Base-by-base conservation (phyloP, 192 early-diverging fungal species). In the Entophlyctis luteolus region DNA sequence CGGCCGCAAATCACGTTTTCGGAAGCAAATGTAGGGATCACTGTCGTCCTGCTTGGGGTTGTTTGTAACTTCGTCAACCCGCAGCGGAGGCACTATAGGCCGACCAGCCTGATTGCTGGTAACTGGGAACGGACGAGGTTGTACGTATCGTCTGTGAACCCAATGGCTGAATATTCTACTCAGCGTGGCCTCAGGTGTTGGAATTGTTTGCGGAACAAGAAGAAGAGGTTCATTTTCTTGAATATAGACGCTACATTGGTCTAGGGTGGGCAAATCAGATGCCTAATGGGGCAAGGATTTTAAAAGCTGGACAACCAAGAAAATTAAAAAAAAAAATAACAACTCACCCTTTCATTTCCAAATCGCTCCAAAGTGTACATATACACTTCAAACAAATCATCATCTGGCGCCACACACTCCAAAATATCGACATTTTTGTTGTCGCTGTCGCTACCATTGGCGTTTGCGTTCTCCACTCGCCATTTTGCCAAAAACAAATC, bases 1-100 rank as follows among this genome's bases (percentile, higher is more conserved):
- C 1, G 60, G 60, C 65, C 91, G 91, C 55, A 93, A 85, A 73
- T 99, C 96, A 58, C 96, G 88, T 47, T 90, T 89, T 53, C 96
- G 89, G 83, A 99, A 99, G 71, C 96, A 99, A 22, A 96, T 86
- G 72, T 96, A 99, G 12, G 96, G 93, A 70, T 98, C 91, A 29
- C 79, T 78, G 60, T 97, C 95, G 42, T 66, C 63, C 23, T 52
- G 49, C 34, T 66, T 66, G 35, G 63, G 27, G 50, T 66, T 66
- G n/a, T 16, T 10, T 6, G 50, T 55, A 8, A 66, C 4, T 22
- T 66, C 63, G 52, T 66, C 63, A 16, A 66, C 52, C 20, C 47
- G 71, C 22, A 35, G 71, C 36, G 65, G 72, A 48, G 25, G 68
- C 4, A 49, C 47, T 35, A 47, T 48, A 48, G 38, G 63, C 2